Conservation (phyloP, 768 basidiomycete species). For the Podaxis sp. region DNA sequence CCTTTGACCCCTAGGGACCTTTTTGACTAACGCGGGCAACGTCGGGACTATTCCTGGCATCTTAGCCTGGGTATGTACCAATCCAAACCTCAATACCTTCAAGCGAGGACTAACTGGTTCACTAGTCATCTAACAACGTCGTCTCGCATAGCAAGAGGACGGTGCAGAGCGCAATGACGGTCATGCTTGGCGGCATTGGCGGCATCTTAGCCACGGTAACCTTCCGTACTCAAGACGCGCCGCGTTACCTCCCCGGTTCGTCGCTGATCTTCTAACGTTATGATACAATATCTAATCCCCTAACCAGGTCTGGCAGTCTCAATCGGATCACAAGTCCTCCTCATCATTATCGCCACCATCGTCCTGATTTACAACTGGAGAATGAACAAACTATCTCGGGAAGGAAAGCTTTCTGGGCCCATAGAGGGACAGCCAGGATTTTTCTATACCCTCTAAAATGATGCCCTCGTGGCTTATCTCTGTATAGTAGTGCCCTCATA, state of each 20-base stretch:
- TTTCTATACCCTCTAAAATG: conserved; percentile 34
- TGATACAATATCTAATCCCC: neutral
- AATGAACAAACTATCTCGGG: conserved; percentile 33
- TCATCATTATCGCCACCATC: conserved; percentile 31
- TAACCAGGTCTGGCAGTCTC: conserved; percentile 36
- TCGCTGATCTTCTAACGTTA: neutral
- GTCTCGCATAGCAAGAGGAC: conserved; percentile 45
- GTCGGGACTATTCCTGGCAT: conserved; percentile 42
- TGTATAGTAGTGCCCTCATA: neutral
- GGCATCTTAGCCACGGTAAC: conserved; percentile 43
- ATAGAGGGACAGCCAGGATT: conserved; percentile 37
- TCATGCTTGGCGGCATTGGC: conserved; percentile 40
- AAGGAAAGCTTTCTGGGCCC: conserved; percentile 29
- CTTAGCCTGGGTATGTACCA: conserved; percentile 30
- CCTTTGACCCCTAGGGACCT: conserved; percentile 31
- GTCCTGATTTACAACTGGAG: conserved; percentile 35
- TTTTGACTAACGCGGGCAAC: conserved; percentile 42
- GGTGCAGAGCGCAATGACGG: conserved; percentile 37
- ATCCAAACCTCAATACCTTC: conserved; percentile 23
- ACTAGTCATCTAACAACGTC: conserved; percentile 42
- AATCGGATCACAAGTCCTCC: conserved; percentile 37
- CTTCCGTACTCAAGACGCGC: conserved; percentile 40
- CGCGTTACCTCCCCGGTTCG: conserved; percentile 43
- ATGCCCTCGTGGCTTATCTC: neutral
- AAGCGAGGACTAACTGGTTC: neutral